These are phyloP conservation scores for Parvularia atlantis DNA, from an alignment of 78 protist genomes.

Conservation along the genomic window DNA sequence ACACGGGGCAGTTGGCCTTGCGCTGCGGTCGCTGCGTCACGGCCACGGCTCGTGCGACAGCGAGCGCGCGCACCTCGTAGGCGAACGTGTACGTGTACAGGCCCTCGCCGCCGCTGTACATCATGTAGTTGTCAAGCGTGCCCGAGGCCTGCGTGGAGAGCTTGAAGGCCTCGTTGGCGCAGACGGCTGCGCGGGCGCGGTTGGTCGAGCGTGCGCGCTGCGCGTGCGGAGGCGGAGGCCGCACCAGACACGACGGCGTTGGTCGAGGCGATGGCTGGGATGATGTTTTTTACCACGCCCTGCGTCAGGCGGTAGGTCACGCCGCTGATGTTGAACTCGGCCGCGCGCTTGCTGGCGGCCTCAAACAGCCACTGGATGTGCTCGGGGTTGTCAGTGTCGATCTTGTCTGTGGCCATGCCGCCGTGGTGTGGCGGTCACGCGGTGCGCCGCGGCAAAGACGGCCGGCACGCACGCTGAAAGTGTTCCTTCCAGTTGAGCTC, in stretches of 20 bases:
- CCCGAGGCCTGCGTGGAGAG: conserved; percentile 51
- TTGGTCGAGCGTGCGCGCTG: neutral
- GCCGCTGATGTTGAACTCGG: conserved; percentile 76
- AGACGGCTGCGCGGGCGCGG: conserved; percentile 39
- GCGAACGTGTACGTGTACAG: conserved; percentile 68
- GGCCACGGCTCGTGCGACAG: too few species aligned
- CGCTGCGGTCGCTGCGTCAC: too few species aligned
- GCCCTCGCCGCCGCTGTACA: conserved; percentile 66
- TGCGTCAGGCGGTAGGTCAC: conserved; percentile 75
- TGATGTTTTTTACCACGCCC: conserved; percentile 90
- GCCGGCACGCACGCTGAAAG: neutral
- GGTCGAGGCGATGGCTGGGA: conserved; percentile 97
- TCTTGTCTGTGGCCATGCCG: neutral
- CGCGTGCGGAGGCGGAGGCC: neutral
- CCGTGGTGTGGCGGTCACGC: too few species aligned
- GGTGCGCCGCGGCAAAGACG: neutral
- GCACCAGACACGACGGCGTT: conserved; percentile 89
- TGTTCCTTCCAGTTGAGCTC: neutral
- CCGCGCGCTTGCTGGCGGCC: conserved; percentile 66
- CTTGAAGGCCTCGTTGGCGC: conserved; percentile 82
- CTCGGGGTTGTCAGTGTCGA: conserved; percentile 82
- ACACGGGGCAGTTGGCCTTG: conserved; percentile 60
- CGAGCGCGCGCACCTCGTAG: too few species aligned
- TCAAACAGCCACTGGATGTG: conserved; percentile 83
- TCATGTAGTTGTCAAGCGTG: conserved; percentile 63